Conservation (phyloP, 83 land plant genomes). For the Diphasiastrum complanatum region DNA sequence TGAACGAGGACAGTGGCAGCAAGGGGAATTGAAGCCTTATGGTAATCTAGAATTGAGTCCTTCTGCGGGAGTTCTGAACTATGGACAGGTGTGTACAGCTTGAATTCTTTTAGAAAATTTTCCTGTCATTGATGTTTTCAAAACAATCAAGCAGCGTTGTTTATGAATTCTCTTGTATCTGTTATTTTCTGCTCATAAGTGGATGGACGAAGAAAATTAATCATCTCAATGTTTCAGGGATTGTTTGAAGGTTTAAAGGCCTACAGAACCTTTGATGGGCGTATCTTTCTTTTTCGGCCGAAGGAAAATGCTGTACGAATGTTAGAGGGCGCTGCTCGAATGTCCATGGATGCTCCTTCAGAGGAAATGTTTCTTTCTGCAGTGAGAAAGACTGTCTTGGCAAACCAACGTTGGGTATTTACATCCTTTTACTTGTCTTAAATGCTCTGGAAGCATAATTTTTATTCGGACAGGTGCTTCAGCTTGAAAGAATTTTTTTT, state of each 20-base stretch:
- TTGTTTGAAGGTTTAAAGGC: slow-evolving; percentile 54
- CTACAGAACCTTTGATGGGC: slow-evolving; percentile 40
- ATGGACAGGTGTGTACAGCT: slow-evolving; percentile 64
- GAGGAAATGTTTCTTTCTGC: slow-evolving; percentile 39
- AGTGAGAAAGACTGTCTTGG: slow-evolving; percentile 44
- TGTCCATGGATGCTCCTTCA: slow-evolving; percentile 43
- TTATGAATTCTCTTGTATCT: neutral
- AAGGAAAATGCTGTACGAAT: slow-evolving; percentile 49
- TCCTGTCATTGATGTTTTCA: neutral
- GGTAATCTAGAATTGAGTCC: slow-evolving; percentile 80
- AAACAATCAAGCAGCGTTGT: neutral
- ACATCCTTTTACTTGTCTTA: neutral
- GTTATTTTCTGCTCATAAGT: neutral
- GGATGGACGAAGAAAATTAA: neutral
- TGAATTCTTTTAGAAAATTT: neutral
- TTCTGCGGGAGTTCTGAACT: slow-evolving; percentile 78
- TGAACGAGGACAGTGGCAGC: slow-evolving; percentile 32
- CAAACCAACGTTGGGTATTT: slow-evolving; percentile 48
- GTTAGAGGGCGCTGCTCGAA: slow-evolving; percentile 37
- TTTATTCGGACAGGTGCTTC: too few species aligned
- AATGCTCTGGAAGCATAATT: neutral
- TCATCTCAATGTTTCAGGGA: slow-evolving; percentile 27
- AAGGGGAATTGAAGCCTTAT: slow-evolving; percentile 57
- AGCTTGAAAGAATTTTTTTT: slow-evolving; percentile 2
- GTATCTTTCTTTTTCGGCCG: slow-evolving; percentile 40